A percentile compares a stretch with the other conserved stretches of the same genome.
These are phyloP conservation scores for Saussurea involucrata DNA, from an alignment of 129 eudicot species.

Conservation along the genomic window DNA sequence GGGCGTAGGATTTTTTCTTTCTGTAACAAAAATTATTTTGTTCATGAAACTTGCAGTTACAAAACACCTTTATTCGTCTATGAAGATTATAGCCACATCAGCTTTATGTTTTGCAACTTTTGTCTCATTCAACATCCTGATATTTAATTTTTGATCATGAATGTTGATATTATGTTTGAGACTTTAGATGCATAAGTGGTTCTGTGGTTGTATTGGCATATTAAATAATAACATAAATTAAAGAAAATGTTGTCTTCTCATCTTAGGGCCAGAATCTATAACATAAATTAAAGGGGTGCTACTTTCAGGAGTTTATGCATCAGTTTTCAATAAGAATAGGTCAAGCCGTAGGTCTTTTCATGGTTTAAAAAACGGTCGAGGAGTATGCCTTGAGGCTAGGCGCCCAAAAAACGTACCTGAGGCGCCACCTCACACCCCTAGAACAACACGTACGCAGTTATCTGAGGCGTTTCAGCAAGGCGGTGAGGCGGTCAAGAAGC, in stretches of 20 bases:
- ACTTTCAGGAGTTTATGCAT: too few relatives aligned
- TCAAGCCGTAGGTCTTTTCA: too few relatives aligned
- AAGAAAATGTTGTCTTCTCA: not conserved
- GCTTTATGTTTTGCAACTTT: not conserved
- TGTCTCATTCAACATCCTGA: not conserved
- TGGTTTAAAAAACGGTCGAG: too few relatives aligned
- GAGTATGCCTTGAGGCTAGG: too few relatives aligned
- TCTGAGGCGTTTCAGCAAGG: too few relatives aligned
- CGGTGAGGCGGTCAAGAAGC: too few relatives aligned
- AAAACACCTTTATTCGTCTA: not conserved
- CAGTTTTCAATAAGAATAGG: too few relatives aligned
- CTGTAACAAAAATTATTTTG: not conserved
- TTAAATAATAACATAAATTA: too few relatives aligned
- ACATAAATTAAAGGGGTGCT: not conserved
- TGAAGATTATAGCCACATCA: not conserved
- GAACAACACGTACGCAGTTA: too few relatives aligned
- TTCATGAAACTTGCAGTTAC: not conserved
- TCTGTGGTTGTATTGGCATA: not conserved
- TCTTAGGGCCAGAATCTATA: not conserved
- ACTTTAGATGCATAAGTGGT: not conserved
- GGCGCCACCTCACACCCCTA: too few relatives aligned
- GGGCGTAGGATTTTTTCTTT: not conserved
- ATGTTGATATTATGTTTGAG: constrained; percentile 10
- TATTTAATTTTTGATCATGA: not conserved
- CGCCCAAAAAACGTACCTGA: too few relatives aligned